Evolutionary conservation across 345 rosid species (phyloP), one percentile per base, ranked within the genome.

Genomic region (Populus deltoides): DNA sequence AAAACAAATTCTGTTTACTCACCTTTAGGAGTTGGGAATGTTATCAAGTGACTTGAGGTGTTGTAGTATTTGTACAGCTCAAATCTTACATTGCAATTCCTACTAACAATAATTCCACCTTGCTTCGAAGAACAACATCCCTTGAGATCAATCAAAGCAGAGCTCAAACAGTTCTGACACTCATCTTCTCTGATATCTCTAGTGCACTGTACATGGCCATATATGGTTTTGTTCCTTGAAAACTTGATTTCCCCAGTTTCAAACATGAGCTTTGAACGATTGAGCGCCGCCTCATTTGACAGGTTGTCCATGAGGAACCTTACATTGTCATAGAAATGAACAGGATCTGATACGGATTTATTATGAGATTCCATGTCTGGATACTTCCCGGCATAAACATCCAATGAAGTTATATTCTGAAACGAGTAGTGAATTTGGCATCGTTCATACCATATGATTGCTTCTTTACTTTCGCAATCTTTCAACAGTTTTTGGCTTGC

Each of bases 371-470:
- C 76, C n/a, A 75, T 69, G 13, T 65, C 38, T 2, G 83, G 75
- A 55, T 59, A 83, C 66, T 85, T 82, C 15, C 88, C 90, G 1
- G 82, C 29, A 27, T 81, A 85, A 27, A 66, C 85, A 70, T 43
- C 31, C 51, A 33, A 8, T 0, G 31, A 16, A 62, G 53, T 62
- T 72, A 85, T 39, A 8, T 75, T 29, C 36, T 20, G 70, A 8
- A 53, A 61, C 0, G 90, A 87, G 76, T 87, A 87, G 12, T 67
- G 84, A 57, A 87, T 68, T 75, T 85, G 86, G 66, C 90, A 87
- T 7, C 20, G 31, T 65, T 87, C 86, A 36, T 81, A 63, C 87
- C 88, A 87, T 36, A 83, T 76, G 9, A 71, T 69, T 8, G 79
- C 87, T 29, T 81, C 80, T 59, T 10, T n/a, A 3, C 73, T 71